Conservation (phyloP, 257 asterid genomes). For the Mitragyna speciosa region DNA sequence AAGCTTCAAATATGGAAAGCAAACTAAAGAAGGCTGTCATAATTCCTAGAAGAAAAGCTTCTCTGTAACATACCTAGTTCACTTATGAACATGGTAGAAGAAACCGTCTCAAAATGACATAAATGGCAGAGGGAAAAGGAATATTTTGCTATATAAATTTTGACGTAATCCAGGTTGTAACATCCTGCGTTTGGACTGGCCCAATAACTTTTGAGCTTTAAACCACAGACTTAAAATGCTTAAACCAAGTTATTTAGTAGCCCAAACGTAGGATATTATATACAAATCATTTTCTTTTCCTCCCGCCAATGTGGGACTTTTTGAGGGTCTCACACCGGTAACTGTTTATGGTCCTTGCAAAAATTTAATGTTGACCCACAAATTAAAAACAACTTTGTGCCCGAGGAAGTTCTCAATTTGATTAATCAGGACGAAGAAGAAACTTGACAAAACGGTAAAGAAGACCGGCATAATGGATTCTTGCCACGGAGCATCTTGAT, state of each 20-base stretch:
- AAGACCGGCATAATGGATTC: not conserved
- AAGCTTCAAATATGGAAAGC: not conserved
- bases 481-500: constrained; percentile 2
- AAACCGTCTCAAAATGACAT: not conserved
- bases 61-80: not conserved
- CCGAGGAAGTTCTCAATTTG: not conserved
- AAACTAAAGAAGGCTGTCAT: not conserved
- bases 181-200: no score
- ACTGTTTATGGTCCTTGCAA: not conserved
- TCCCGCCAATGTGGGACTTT: no score
- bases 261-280: no score
- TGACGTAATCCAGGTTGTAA: not conserved
- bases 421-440: not conserved
- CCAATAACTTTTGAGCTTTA: no score
- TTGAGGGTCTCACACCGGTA: no score
- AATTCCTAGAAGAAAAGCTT: no score
- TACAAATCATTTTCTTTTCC: no score
- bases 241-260: no score
- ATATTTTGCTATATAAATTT: not conserved
- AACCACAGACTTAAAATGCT: no score
- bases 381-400: not conserved
- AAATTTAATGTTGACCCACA: not conserved
- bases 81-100: not conserved
- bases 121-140: not conserved
- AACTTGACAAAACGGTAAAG: not conserved